Percentiles rank a stretch among this genome's conserved stretches.
Conservation (phyloP, 1,139 yeast genomes). For the Lodderomyces metapsilosis region DNA sequence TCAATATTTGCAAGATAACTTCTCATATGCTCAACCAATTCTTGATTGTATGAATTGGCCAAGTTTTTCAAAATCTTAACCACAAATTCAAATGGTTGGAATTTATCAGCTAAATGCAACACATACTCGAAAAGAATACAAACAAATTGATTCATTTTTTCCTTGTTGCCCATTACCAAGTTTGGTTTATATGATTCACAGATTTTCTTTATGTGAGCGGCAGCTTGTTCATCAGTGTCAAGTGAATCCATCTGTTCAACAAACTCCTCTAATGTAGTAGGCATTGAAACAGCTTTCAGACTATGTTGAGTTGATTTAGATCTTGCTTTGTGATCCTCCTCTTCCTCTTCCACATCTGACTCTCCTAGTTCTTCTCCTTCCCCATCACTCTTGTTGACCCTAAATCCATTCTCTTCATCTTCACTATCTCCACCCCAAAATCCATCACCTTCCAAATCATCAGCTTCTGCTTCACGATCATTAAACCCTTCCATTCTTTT, state of each 20-base stretch:
- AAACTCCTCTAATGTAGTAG: slow-evolving; percentile 56
- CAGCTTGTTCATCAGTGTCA: slow-evolving; percentile 43
- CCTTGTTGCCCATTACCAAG: slow-evolving; percentile 79
- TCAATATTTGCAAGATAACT: slow-evolving; percentile 45
- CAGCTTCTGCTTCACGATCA: slow-evolving; percentile 58
- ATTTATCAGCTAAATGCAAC: slow-evolving; percentile 38
- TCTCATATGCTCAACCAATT: slow-evolving; percentile 51
- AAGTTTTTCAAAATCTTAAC: slow-evolving; percentile 54
- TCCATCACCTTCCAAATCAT: slow-evolving; percentile 64
- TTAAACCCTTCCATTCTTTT: slow-evolving; percentile 80
- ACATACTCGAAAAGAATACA: slow-evolving; percentile 65
- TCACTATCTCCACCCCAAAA: slow-evolving; percentile 58
- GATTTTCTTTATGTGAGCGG: slow-evolving; percentile 52
- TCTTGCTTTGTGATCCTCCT: slow-evolving; percentile 17
- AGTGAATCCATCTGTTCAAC: slow-evolving; percentile 22
- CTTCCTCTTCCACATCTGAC: slow-evolving; percentile 20
- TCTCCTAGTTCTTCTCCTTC: slow-evolving; percentile 24
- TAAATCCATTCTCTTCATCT: slow-evolving; percentile 33
- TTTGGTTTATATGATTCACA: slow-evolving; percentile 70
- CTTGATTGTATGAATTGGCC: slow-evolving; percentile 55
- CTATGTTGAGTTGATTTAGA: slow-evolving; percentile 12
- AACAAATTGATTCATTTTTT: slow-evolving; percentile 64
- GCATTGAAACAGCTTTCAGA: slow-evolving; percentile 44
- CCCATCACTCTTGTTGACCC: slow-evolving; percentile 19
- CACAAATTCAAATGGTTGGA: slow-evolving; percentile 36